These are phyloP conservation scores for Pseudonitzschia multiseries DNA, from an alignment of 108 stramenopile species.

Conservation along the genomic window DNA sequence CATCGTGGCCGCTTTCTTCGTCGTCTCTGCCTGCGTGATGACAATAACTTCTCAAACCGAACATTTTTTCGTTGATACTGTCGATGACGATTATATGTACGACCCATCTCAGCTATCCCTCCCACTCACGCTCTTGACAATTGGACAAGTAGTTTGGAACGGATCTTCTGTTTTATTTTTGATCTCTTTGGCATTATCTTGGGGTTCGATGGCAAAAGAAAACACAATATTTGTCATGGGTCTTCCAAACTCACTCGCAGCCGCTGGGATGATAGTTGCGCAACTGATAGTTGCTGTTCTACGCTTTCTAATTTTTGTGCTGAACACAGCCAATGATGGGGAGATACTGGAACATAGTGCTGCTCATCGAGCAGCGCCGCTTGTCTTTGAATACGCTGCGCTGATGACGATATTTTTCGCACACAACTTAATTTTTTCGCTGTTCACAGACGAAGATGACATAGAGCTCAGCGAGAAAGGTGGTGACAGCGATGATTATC, in stretches of 20 bases:
- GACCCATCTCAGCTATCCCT: background rate
- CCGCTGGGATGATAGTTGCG: conserved; percentile 4
- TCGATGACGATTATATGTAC: background rate
- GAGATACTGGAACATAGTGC: background rate
- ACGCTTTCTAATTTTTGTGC: background rate
- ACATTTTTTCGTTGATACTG: background rate
- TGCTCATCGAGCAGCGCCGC: background rate
- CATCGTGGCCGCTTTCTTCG: conserved; percentile 1
- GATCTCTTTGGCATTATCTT: background rate
- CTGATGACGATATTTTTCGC: conserved; percentile 15
- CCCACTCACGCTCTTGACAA: background rate
- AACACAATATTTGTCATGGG: conserved; percentile 3
- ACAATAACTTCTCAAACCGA: background rate
- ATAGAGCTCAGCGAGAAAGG: background rate
- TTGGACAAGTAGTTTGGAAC: conserved; percentile 1
- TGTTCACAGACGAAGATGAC: conserved; percentile 1
- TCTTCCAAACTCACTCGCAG: conserved; percentile 8
- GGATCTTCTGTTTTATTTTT: background rate
- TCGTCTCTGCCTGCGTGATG: background rate
- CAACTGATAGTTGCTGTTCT: conserved; percentile 5
- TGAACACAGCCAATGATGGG: background rate
- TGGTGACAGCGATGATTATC: background rate
- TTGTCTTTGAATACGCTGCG: background rate
- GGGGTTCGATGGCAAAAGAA: conserved; percentile 7
- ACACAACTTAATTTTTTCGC: conserved; percentile 5